Evolutionary conservation across 2,329 filamentous ascomycete species (phyloP), one percentile per base, ranked within the genome.

Genomic region (Calonectria pauciramosa): DNA sequence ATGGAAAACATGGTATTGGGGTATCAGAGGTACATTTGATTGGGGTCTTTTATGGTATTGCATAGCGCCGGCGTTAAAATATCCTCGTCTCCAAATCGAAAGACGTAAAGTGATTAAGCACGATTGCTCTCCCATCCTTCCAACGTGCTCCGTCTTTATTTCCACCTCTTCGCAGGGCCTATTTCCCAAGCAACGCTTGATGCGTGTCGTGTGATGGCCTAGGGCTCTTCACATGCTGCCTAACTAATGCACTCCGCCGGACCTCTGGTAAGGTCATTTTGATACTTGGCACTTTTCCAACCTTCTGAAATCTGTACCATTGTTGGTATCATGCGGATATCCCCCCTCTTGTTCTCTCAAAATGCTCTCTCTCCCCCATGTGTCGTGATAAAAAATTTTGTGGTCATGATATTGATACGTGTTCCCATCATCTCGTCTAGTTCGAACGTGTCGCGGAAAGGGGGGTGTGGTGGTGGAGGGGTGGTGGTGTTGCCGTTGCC

Each of bases 31-130:
- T 70, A 54, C 70, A 69, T 75, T 59, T 80, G 63, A 49, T 75
- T 80, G 73, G 72, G 73, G 71, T 75, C 59, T 70, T 78, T 63
- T 77, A 76, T 56, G 56, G 68, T 77, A 76, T 79, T 81, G 81
- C 81, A 82, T 81, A 82, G 81, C 81, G 81, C 73, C 68, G 81
- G 81, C 81, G 81, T 82, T 82, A 73, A 60, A 41, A 76, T 71
- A 75, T 71, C 54, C 71, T 60, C 76, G 72, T 75, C 69, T 74
- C 36, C 71, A 68, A 71, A 74, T 79, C 70, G 73, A 76, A 75
- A 76, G 59, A 72, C 74, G 66, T 72, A 73, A 72, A 76, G 72
- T 76, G 75, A 72, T 26, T 71, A 68, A 75, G 75, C 73, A 72
- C 32, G 52, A 72, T 41, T 51, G 72, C 60, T 64, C 71, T 67